These are phyloP conservation scores for Chloranthus sessilifolius DNA, from an alignment of 164 flowering plant genomes.

Conservation along the genomic window DNA sequence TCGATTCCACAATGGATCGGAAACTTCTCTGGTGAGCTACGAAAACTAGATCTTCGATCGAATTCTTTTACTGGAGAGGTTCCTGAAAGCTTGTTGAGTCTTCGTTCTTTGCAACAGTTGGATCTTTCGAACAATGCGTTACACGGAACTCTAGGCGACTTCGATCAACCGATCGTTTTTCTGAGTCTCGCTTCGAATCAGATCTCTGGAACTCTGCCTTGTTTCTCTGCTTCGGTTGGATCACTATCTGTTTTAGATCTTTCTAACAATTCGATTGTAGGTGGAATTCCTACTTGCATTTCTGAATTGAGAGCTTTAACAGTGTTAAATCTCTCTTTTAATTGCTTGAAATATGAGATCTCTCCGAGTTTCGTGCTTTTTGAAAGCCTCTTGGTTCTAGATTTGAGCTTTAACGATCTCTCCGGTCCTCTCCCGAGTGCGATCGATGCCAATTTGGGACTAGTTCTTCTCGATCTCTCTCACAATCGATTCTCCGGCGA, in stretches of 20 bases:
- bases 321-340: slow-evolving; percentile 63
- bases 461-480: slow-evolving; percentile 73
- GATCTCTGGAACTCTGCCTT: slow-evolving; percentile 74
- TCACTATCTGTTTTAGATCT: slow-evolving; percentile 59
- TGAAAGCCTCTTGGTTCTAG: slow-evolving; percentile 56
- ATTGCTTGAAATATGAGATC: slow-evolving; percentile 44
- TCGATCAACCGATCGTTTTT: slow-evolving; percentile 41
- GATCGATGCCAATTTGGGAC: slow-evolving; percentile 68
- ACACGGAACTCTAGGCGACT: slow-evolving; percentile 47
- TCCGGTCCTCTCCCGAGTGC: slow-evolving; percentile 62
- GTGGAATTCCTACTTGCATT: slow-evolving; percentile 84
- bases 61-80: slow-evolving; percentile 53
- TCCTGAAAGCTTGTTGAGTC: slow-evolving; percentile 48
- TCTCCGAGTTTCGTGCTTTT: slow-evolving; percentile 74
- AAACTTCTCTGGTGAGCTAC: slow-evolving; percentile 48
- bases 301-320: slow-evolving; percentile 40
- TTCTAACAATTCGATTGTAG: slow-evolving; percentile 58
- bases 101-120: slow-evolving; percentile 45
- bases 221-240: slow-evolving; percentile 42
- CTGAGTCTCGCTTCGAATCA: slow-evolving; percentile 55
- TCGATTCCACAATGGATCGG: slow-evolving; percentile 56
- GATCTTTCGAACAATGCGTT: slow-evolving; percentile 57
- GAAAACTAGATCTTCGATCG: slow-evolving; percentile 43
- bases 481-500: slow-evolving; percentile 72
- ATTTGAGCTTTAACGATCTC: slow-evolving; percentile 73